phyloP scores from a whole-genome alignment of 768 basidiomycete species.

The Boletus edulis region DNA sequence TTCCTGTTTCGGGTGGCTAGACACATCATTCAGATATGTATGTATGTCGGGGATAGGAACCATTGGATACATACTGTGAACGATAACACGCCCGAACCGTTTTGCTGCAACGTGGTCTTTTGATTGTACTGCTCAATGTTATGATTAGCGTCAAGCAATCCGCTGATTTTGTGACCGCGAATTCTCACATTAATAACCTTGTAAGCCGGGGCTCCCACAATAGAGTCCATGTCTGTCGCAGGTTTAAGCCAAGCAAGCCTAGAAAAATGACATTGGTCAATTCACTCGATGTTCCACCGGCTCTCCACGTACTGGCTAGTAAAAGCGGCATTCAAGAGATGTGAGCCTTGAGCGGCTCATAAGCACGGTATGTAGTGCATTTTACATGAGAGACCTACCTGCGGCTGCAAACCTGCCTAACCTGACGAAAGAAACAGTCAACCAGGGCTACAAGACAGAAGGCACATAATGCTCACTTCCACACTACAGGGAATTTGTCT shows the following conservation, averaged over 20 bases:
- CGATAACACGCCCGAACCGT: neutral
- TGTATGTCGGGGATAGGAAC: neutral
- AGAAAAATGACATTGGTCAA: no score
- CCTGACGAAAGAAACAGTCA: neutral
- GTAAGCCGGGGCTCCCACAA: no score
- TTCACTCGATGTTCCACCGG: neutral
- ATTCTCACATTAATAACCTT: no score
- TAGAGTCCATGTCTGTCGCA: no score
- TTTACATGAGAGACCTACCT: neutral
- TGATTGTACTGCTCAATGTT: neutral
- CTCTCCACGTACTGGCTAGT: neutral
- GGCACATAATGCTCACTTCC: neutral
- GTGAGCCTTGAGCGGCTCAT: neutral
- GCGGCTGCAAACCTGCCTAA: neutral
- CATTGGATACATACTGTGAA: neutral
- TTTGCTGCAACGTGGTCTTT: neutral
- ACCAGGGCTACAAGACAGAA: neutral
- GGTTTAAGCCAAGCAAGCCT: neutral
- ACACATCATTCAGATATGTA: neutral
- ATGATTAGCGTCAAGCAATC: neutral
- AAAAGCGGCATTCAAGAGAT: neutral
- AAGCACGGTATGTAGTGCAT: neutral
- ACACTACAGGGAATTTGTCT: neutral
- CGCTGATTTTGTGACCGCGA: no score
- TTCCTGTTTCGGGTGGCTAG: neutral